Base-by-base conservation (phyloP, 2,329 filamentous ascomycete genomes). In the Parasarocladium wereldwijsianum region DNA sequence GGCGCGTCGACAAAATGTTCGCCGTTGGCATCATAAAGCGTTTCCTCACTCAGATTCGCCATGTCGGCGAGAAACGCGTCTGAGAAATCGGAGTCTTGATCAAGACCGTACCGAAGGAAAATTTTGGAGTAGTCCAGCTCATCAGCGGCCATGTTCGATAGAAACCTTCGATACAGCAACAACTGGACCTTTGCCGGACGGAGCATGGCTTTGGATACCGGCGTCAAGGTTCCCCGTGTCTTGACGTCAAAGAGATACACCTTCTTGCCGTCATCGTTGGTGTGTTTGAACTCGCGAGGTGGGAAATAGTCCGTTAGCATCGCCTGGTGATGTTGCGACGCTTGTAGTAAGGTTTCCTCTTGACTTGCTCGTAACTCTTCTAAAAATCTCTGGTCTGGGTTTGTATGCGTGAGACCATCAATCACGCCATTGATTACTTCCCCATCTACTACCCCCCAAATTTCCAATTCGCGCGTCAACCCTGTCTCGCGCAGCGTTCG, bases 181-280 rank as follows among this genome's bases (percentile, higher is more conserved):
- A 96, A 62, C 47, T 98, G 90, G 36, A 94, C 76, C 41, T 77
- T 72, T 1, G 85, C 82, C 0, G 83, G 82, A 8, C 79, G 70
- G 17, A 87, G 67, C 25, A 83, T 63, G 1, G 75, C 69, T 1
- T 70, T 58, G 14, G 72, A 70, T 2, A 68, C 62, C 2, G 85
- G 82, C 3, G 82, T 46, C 3, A 63, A 66, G 4, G 66, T 70
- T 1, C 63, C 65, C 12, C 86, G 70, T 0, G 87, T 96, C 52
- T 98, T 98, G 38, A 93, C 72, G 42, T 98, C 90, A 0, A 75
- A 76, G 28, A 98, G 58, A 49, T 92, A 94, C n/a, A 70, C 47
- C 35, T 55, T 57, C 3, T 34, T 33, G 12, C 16, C 10, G 9
- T 32, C 24, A 6, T 14, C 5, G 4, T 5, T 8, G 8, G 23